Evolutionary conservation across 768 basidiomycete species (phyloP), one percentile per base, ranked within the genome.

Genomic region (Suillus sp.): DNA sequence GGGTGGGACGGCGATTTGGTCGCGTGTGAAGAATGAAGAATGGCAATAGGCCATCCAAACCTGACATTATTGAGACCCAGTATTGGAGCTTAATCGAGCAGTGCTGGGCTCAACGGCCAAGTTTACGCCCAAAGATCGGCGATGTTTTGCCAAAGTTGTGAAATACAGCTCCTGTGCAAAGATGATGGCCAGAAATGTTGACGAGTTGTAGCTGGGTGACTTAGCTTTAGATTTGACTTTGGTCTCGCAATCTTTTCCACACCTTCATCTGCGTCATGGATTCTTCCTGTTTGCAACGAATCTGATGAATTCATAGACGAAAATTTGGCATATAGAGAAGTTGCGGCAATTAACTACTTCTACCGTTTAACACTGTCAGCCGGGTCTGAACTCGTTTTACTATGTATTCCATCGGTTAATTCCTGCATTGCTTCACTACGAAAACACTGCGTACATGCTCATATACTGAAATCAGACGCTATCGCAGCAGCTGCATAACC

Each of bases 401-500:
- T 9, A 20, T n/a, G n/a, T 9, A n/a, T 6, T 48, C 18, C 27
- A 20, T 5, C 1, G 3, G 9, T 5, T 4, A 32, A 32, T 30
- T 32, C 50, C 50, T 10, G 48, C 9, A 8, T 48, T 48, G 25
- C 7, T 25, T 48, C 14, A 7, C 8, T 16, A 25, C 14, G 7
- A 30, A 18, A 50, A 16, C 16, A 50, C 0, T 3, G 30, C 30
- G 9, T 13, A 51, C 50, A 20, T 30, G 8, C 18, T 51, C 18
- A 2, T 53, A 20, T 1, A n/a, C 20, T n/a, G 51, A 32, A 20
- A 18, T 25, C 30, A 20, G n/a, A 14, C 34, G 27, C 45, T 62
- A 70, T 30, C 30, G 34, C 9, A 74, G 71, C 27, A 62, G 42
- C 14, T 35, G 59, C 11, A 51, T 59, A 5, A 76, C 32, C 1